Evolutionary conservation across 306 rosid species (phyloP), one percentile per base, ranked within the genome.

Genomic region (Myrica gale): DNA sequence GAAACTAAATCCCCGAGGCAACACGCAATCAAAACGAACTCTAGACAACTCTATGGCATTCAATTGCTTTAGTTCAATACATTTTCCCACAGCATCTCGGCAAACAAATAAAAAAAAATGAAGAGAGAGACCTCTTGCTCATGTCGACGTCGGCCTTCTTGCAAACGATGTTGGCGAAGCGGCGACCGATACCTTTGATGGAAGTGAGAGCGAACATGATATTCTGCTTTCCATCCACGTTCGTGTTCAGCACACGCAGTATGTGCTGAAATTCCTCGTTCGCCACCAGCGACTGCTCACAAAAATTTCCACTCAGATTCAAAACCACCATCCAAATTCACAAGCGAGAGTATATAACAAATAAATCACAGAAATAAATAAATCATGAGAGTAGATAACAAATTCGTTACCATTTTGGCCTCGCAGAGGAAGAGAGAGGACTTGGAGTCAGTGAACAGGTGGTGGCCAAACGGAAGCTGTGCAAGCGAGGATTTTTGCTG

Each of bases 221-320:
- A 76, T 83, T 86, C 84, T 83, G 89, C 82, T 83, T 86, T n/a
- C 89, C 89, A 69, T 86, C 89, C 0, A 86, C 89, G 71, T 83
- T 86, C 0, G 89, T 83, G 78, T 86, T 86, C 75, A 86, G 83
- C 66, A 86, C 87, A 83, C 88, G 88, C 20, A 84, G 76, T 5
- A 84, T 84, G 79, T 84, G 88, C 74, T 84, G 88, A 51, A 84
- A 84, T 0, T 84, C 88, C 76, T 84, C 88, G 57, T 84, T 81
- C 12, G 88, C 85, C 26, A 84, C 88, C 23, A 84, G 57, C 61
- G 88, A 60, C 88, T 84, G 73, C 9, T 15, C 5, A 0, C 20
- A 26, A 44, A 12, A 55, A 23, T 26, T 53, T 45, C 54, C 13
- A 54, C 7, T 6, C 10, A 42, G 46, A 45, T 20, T 45, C 47